These are phyloP conservation scores for Isabelozyma rhagii DNA, from an alignment of 805 yeast genomes.

Conservation along the genomic window DNA sequence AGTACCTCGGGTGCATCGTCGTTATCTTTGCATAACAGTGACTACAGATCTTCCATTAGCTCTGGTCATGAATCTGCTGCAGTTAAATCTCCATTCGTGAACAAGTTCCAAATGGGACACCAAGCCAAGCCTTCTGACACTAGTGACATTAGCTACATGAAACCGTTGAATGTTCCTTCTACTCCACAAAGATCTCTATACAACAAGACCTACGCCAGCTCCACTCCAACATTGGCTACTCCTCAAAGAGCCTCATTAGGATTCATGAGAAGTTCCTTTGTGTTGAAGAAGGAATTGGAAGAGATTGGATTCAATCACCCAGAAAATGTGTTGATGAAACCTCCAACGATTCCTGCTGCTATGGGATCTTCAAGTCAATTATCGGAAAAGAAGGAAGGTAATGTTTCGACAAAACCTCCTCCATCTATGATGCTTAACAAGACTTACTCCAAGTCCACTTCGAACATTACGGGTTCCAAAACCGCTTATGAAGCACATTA, in stretches of 20 bases:
- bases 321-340: conserved; percentile 23
- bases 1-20: conserved; percentile 29
- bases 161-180: conserved; percentile 10
- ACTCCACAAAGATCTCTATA: conserved; percentile 4
- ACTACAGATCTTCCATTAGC: conserved; percentile 32
- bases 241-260: conserved; percentile 36
- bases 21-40: conserved; percentile 37
- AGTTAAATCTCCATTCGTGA: conserved; percentile 5
- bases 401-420: not conserved
- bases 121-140: conserved; percentile 9
- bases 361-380: conserved; percentile 7
- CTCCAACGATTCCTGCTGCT: conserved; percentile 18
- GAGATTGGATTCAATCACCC: conserved; percentile 27
- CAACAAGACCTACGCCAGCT: conserved; percentile 4
- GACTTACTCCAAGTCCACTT: not conserved
- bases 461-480: not conserved
- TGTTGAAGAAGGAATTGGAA: conserved; percentile 40
- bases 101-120: conserved; percentile 10
- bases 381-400: not conserved
- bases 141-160: conserved; percentile 15
- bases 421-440: not conserved
- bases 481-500: not conserved
- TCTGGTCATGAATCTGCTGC: conserved; percentile 26
- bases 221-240: conserved; percentile 7
- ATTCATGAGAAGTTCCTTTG: conserved; percentile 41